Evolutionary conservation across 2,329 filamentous ascomycete genomes (phyloP).

Genomic region (Alternaria gansuensis): DNA sequence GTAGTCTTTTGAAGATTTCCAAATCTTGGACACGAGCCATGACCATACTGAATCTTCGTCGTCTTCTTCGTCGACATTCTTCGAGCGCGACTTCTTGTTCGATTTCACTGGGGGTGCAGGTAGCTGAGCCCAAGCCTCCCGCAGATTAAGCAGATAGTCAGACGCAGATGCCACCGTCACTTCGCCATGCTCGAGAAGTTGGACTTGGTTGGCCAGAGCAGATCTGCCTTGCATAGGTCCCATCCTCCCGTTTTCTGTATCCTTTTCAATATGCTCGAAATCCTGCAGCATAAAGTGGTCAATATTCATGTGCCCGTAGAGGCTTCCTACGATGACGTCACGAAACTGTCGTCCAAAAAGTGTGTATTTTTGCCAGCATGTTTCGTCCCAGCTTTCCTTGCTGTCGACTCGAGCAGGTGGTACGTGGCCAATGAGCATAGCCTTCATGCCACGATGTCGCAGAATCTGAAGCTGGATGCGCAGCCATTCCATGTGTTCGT

Average conservation of each 20-base stretch:
- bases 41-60: conserved; percentile 34
- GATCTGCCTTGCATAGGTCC: conserved; percentile 25
- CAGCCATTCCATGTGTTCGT: conserved; percentile 95
- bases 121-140: conserved; percentile 78
- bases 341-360: conserved; percentile 90
- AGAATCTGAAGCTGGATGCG: conserved; percentile 85
- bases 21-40: conserved; percentile 29
- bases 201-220: conserved; percentile 42
- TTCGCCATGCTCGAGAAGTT: conserved; percentile 54
- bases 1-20: conserved; percentile 25
- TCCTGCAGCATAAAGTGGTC: conserved; percentile 97
- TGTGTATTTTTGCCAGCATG: conserved; percentile 97
- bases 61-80: conserved; percentile 24
- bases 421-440: conserved; percentile 92
- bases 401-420: conserved; percentile 85
- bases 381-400: conserved; percentile 94
- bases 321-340: conserved; percentile 79
- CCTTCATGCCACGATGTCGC: conserved; percentile 87
- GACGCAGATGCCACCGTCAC: conserved; percentile 72
- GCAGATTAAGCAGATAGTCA: conserved; percentile 81
- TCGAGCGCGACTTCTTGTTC: conserved; percentile 28
- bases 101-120: conserved; percentile 58
- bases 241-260: conserved; percentile 57
- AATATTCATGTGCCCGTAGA: conserved; percentile 98
- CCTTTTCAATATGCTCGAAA: conserved; percentile 75